Base-by-base conservation (phyloP, 345 rosid species). In the Linum lewisii region DNA sequence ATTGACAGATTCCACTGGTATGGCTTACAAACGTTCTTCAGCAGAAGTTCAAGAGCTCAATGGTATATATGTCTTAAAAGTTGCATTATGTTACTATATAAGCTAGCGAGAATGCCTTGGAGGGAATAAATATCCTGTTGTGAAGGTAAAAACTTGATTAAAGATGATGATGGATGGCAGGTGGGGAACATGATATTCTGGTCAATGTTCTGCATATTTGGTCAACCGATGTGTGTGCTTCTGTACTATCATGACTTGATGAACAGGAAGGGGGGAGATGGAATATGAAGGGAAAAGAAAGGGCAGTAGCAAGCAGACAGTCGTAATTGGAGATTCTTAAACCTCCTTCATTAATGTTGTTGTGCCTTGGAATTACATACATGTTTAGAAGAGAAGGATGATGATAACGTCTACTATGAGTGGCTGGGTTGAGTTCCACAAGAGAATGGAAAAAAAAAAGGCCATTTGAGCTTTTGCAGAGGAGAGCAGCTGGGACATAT, bases 121-220 rank as follows among this genome's bases (percentile, higher is more conserved):
- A n/a, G n/a, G n/a, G n/a, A n/a, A n/a, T n/a, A n/a, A n/a, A n/a
- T n/a, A n/a, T n/a, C n/a, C n/a, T n/a, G n/a, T n/a, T n/a, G n/a
- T n/a, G n/a, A n/a, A n/a, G n/a, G n/a, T n/a, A n/a, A n/a, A n/a
- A n/a, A n/a, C 23, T 18, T 49, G 10, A 21, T 18, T 57, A 8
- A 19, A 36, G 22, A 11, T 16, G 13, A 11, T 4, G 19, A 54
- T 24, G 7, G 38, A 21, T 66, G 51, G 23, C 79, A 93, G 99
- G 97, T 84, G 70, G 99, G 99, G 5, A 94, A 90, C 62, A 87
- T 94, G 93, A 71, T 87, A 56, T 94, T 94, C 83, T 94, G 99
- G 99, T 82, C 82, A 73, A 57, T 75, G 34, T 94, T 94, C 78
- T 78, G 96, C 87, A 94, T 94, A 42, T 76, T 94, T 52, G 99